A percentile compares a stretch with the other conserved stretches of the same genome.
phyloP scores from a whole-genome alignment of 2,329 filamentous ascomycete species.

The Penicillium expansum region DNA sequence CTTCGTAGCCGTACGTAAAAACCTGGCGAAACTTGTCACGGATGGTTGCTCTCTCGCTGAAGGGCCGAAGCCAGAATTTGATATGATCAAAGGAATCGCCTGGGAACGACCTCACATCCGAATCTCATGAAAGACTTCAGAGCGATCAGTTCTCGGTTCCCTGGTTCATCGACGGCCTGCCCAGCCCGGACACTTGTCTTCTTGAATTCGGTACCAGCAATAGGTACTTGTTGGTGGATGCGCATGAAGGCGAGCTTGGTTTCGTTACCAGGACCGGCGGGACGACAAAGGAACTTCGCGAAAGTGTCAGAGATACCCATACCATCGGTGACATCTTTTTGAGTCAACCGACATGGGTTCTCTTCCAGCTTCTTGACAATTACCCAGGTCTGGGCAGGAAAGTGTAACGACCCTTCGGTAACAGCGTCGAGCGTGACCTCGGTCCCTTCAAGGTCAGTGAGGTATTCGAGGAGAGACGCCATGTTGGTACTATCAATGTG shows the following conservation, averaged over 20 bases:
- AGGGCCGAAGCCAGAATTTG: too few species aligned
- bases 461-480: background rate
- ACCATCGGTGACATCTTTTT: background rate
- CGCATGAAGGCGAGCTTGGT: background rate
- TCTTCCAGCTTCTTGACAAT: background rate
- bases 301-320: background rate
- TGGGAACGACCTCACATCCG: too few species aligned
- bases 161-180: background rate
- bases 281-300: background rate
- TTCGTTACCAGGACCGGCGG: background rate
- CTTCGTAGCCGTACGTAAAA: too few species aligned
- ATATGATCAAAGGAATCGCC: too few species aligned
- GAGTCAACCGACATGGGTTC: background rate
- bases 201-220: background rate
- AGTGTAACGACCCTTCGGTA: background rate
- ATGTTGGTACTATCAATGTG: too few species aligned
- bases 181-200: background rate
- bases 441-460: background rate
- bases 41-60: too few species aligned
- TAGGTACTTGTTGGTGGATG: background rate
- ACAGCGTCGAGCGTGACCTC: background rate
- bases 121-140: too few species aligned
- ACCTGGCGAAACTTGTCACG: too few species aligned
- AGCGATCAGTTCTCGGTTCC: too few species aligned
- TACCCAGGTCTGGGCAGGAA: background rate